phyloP scores from a whole-genome alignment of 345 rosid genomes.

The Eucalyptus curtisii region DNA sequence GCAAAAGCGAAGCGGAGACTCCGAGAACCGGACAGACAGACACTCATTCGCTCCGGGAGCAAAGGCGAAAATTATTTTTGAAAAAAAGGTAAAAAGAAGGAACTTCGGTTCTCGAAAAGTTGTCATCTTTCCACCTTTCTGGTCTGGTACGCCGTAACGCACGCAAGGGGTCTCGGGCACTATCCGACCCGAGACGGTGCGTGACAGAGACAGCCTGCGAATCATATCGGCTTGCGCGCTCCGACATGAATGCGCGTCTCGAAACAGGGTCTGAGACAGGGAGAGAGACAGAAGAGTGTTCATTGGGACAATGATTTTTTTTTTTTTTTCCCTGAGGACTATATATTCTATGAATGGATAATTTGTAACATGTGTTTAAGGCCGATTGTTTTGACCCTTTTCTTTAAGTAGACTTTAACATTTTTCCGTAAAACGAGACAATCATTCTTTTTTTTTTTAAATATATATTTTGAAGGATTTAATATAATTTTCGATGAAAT shows the following conservation, averaged over 20 bases:
- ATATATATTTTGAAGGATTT: background rate
- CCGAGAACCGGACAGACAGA: background rate
- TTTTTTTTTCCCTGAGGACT: background rate
- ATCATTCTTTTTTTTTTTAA: background rate
- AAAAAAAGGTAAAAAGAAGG: background rate
- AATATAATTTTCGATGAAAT: background rate
- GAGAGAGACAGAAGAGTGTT: background rate
- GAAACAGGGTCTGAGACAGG: background rate
- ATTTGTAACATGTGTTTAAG: background rate
- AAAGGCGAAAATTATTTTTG: background rate
- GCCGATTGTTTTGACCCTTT: background rate
- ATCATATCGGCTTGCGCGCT: background rate
- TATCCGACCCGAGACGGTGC: background rate
- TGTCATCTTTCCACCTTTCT: background rate
- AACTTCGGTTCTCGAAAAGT: background rate
- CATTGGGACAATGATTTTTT: background rate
- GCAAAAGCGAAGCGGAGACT: background rate
- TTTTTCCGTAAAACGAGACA: background rate
- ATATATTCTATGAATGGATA: background rate
- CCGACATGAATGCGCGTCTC: background rate
- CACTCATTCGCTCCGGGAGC: background rate
- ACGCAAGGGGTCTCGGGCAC: background rate
- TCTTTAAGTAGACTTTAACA: background rate
- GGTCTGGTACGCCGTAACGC: background rate
- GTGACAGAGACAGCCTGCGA: background rate